Base-by-base conservation (phyloP, 1,284 basidiomycete species). In the Tremellales sp. region DNA sequence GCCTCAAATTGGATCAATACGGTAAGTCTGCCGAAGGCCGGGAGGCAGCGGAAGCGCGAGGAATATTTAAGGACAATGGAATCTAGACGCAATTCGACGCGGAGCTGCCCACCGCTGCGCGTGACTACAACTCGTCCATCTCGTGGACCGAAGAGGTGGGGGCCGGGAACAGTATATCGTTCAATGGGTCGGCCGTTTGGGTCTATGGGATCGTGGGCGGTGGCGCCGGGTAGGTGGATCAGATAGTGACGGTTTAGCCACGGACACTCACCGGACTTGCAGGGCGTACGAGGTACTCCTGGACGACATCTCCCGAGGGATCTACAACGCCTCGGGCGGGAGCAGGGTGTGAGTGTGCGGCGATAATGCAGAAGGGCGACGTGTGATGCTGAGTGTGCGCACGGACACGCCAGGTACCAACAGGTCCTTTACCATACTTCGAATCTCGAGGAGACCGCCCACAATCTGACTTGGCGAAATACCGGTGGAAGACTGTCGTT, bases 1-100 rank as follows among this genome's bases (percentile, higher is more conserved):
- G 50, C 33, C 19, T 58, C 56, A 22, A 68, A 68, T 50, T 65
- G 50, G 40, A 56, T 66, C 43, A 61, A 66, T 32, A 32, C 43
- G 18, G 60, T 63, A 33, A 45, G 58, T 56, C 28, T 22, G 7
- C 13, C 5, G 6, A 18, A 43, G 29, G 5, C 18, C 3, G n/a
- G 21, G 12, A 33, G 34, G 26, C 21, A 46, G 32, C 12, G 14
- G 25, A 21, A 2, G 16, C 5, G 5, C 13, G 7, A 38, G 16
- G 16, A 7, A 36, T 16, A 26, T 19, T n/a, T 21, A 26, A 43
- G 13, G 26, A 14, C 26, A 34, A 26, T 43, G 4, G n/a, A 27
- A 14, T 19, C 37, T 27, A 61, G 62, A 51, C 54, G 1, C 54
- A 64, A 33, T 54, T 50, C 22, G 38, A 59, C 12, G 42, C 26